These are phyloP conservation scores for Cubamyces lactineus DNA, from an alignment of 768 basidiomycete species.

Conservation along the genomic window DNA sequence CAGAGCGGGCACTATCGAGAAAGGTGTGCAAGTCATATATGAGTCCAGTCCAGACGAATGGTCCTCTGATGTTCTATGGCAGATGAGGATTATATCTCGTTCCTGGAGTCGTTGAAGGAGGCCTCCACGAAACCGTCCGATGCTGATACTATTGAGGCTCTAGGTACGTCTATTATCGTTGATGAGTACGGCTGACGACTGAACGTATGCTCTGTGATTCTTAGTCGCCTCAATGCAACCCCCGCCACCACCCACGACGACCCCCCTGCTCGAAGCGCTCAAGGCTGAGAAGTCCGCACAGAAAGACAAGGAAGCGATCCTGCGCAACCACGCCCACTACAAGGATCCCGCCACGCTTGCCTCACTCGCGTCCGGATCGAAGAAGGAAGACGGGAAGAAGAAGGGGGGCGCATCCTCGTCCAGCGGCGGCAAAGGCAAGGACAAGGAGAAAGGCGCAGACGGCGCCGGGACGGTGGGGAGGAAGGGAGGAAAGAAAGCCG, in stretches of 20 bases:
- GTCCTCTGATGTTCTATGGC: neutral
- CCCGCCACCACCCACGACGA: constrained; percentile 70
- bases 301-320: constrained; percentile 73
- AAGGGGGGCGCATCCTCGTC: constrained; percentile 27
- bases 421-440: too few relatives aligned
- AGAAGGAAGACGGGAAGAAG: constrained; percentile 47
- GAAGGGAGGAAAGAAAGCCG: constrained; percentile 39
- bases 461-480: constrained; percentile 35
- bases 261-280: constrained; percentile 91
- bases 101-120: constrained; percentile 71
- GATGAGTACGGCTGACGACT: neutral
- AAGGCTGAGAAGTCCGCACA: constrained; percentile 75
- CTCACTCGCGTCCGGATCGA: constrained; percentile 35
- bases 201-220: neutral
- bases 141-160: constrained; percentile 62
- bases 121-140: constrained; percentile 51
- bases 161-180: constrained; percentile 48
- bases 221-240: constrained; percentile 69
- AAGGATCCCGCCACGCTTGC: constrained; percentile 48
- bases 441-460: constrained; percentile 27
- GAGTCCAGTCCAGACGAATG: neutral
- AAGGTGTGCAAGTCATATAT: constrained; percentile 53
- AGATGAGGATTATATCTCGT: constrained; percentile 88
- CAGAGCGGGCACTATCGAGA: constrained; percentile 86
- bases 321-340: constrained; percentile 75